These are phyloP conservation scores for Musa acuminata DNA, from an alignment of 176 grass and related monocot genomes.

Conservation along the genomic window DNA sequence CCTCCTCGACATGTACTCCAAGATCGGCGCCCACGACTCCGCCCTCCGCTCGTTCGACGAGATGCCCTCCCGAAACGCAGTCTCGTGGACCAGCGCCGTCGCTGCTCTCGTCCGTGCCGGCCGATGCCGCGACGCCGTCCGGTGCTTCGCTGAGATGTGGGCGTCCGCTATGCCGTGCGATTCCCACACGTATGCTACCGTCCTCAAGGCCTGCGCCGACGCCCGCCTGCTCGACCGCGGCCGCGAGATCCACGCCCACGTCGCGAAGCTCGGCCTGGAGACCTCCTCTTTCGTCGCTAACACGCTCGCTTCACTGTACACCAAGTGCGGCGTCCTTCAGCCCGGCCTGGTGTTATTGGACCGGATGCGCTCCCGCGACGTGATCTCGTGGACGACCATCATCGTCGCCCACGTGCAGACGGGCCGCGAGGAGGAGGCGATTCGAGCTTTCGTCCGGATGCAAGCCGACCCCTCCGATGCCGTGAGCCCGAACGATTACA, in stretches of 20 bases:
- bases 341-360: conserved; percentile 11
- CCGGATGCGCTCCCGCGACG: conserved; percentile 35
- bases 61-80: conserved; percentile 34
- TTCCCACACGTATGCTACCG: conserved; percentile 38
- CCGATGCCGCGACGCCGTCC: conserved; percentile 36
- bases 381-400: conserved; percentile 33
- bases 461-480: conserved; percentile 11
- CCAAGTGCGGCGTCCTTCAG: conserved; percentile 15
- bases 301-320: conserved; percentile 39
- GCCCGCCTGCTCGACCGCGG: conserved; percentile 24
- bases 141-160: conserved; percentile 43
- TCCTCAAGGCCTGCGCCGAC: conserved; percentile 38
- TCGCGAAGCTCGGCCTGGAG: conserved; percentile 38
- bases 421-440: conserved; percentile 28
- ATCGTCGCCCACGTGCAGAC: conserved; percentile 39
- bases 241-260: conserved; percentile 39
- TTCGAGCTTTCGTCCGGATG: conserved; percentile 41
- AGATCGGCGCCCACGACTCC: conserved; percentile 12
- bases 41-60: conserved; percentile 40
- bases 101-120: conserved; percentile 32
- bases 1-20: conserved; percentile 47
- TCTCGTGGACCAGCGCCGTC: conserved; percentile 53
- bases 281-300: conserved; percentile 35
- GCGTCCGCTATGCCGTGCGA: conserved; percentile 33
- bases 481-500: conserved; percentile 46